These are phyloP conservation scores for Dipodascus geniculatus DNA, from an alignment of 805 yeast species.

Conservation along the genomic window DNA sequence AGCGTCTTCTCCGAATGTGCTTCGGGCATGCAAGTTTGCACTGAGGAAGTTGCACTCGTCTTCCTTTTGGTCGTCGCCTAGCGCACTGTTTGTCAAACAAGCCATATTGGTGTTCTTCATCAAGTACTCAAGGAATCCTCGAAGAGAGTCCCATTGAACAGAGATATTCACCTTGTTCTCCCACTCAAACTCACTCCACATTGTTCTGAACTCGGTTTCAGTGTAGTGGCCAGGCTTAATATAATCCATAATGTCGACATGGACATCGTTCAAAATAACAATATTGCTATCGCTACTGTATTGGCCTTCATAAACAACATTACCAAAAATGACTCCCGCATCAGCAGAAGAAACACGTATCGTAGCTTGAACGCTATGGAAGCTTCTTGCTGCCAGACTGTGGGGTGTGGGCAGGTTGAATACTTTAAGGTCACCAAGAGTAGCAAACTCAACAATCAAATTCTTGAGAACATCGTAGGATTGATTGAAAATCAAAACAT, in stretches of 20 bases:
- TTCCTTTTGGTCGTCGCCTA: conserved; percentile 41
- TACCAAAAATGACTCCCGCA: conserved; percentile 96
- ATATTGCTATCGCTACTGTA: conserved; percentile 82
- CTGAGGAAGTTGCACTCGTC: conserved; percentile 75
- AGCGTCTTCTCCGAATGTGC: conserved; percentile 96
- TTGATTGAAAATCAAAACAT: conserved; percentile 88
- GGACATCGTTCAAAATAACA: conserved; percentile 88
- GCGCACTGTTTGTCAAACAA: conserved; percentile 86
- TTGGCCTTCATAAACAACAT: conserved; percentile 91
- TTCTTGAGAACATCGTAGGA: conserved; percentile 80
- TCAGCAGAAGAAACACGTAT: conserved; percentile 94
- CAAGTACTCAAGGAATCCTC: conserved; percentile 66
- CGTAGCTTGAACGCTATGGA: conserved; percentile 79
- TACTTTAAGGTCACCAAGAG: conserved; percentile 90
- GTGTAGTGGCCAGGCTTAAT: conserved; percentile 89
- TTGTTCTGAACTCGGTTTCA: conserved; percentile 81
- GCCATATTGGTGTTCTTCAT: conserved; percentile 85
- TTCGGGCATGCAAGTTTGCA: conserved; percentile 85
- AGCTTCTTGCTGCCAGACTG: conserved; percentile 95
- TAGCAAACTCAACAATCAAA: conserved; percentile 87
- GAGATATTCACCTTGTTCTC: conserved; percentile 87
- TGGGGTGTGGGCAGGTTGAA: conserved; percentile 83
- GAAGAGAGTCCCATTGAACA: conserved; percentile 43
- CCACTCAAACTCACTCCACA: conserved; percentile 99
- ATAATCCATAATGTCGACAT: conserved; percentile 94